A percentile compares a stretch with the other conserved stretches of the same genome.
These are phyloP conservation scores for Pistacia vera DNA, from an alignment of 345 rosid genomes.

Conservation along the genomic window DNA sequence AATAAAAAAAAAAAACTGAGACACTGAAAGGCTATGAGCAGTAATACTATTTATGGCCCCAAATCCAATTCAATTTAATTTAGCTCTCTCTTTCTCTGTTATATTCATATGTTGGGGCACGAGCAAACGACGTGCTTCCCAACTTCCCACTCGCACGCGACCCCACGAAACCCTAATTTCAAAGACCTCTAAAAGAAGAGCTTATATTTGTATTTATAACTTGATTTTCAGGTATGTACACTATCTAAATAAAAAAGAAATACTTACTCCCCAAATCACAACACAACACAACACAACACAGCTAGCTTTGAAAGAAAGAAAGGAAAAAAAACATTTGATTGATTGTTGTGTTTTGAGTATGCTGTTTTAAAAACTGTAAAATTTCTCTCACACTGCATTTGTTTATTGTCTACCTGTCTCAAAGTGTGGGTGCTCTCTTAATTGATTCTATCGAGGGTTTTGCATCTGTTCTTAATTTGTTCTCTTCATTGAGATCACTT, in stretches of 20 bases:
- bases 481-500: constrained; percentile 19
- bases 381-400: constrained; percentile 12
- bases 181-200: constrained; percentile 36
- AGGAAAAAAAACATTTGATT: constrained; percentile 5
- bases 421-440: neutral
- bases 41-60: neutral
- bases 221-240: neutral
- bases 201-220: constrained; percentile 4
- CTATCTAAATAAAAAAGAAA: neutral
- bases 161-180: constrained; percentile 67
- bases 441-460: constrained; percentile 29
- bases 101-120: constrained; percentile 32
- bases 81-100: neutral
- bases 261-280: constrained; percentile 18
- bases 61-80: neutral
- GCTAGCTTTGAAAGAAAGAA: too few relatives aligned
- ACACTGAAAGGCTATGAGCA: constrained; percentile 23
- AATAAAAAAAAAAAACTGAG: neutral
- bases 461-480: constrained; percentile 18
- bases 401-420: constrained; percentile 8
- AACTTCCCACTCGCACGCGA: constrained; percentile 53
- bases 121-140: constrained; percentile 57
- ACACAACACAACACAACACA: constrained; percentile 12
- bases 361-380: constrained; percentile 20
- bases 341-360: constrained; percentile 10